Conservation (phyloP, 306 rosid genomes). For the Alnus glutinosa region DNA sequence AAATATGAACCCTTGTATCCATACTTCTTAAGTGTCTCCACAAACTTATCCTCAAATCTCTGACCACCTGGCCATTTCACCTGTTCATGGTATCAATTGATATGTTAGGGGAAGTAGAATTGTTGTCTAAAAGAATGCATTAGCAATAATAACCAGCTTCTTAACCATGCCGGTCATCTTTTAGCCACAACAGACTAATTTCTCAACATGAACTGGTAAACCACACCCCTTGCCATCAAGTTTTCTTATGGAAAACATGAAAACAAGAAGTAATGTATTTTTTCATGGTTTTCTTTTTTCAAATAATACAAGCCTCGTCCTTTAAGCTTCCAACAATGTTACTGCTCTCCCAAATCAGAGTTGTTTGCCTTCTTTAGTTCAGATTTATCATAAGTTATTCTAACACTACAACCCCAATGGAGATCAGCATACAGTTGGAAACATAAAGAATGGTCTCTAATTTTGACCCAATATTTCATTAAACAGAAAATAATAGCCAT, state of each 20-base stretch:
- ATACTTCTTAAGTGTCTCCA: conserved; percentile 73
- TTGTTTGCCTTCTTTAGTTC: conserved; percentile 13
- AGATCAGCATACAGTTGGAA: not conserved
- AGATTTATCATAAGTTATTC: conserved; percentile 1
- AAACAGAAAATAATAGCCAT: not conserved
- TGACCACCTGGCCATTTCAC: conserved; percentile 73
- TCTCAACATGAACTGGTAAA: not conserved
- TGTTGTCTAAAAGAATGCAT: not conserved
- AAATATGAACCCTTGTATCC: conserved; percentile 85
- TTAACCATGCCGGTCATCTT: not conserved
- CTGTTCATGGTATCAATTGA: conserved; percentile 47
- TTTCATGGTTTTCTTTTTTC: not conserved
- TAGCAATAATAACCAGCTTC: not conserved
- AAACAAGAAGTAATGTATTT: not conserved
- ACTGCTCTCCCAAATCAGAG: not conserved
- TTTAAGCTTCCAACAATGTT: conserved; percentile 6
- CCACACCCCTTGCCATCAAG: not conserved
- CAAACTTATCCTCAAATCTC: conserved; percentile 84
- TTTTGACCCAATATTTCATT: not conserved
- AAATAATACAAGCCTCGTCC: conserved; percentile 2
- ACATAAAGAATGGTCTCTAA: not conserved
- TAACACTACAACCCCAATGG: not conserved
- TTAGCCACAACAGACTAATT: not conserved
- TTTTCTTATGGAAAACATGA: not conserved
- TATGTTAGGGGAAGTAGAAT: conserved; percentile 26